These are phyloP conservation scores for Candida montana DNA, from an alignment of 805 yeast genomes.

Conservation along the genomic window DNA sequence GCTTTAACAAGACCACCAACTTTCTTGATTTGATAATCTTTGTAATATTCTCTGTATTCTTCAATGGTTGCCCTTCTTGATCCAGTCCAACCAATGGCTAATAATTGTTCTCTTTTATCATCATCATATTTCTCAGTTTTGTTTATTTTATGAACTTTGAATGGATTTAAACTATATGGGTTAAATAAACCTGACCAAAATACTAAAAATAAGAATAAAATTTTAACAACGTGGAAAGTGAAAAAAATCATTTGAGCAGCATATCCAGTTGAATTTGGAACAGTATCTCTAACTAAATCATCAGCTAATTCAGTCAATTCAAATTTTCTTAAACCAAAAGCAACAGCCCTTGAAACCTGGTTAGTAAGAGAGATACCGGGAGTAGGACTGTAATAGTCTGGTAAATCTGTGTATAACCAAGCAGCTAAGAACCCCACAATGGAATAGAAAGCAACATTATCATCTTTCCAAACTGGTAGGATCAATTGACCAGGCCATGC, in stretches of 20 bases:
- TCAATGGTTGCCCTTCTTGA: slow-evolving; percentile 65
- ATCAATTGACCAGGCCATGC: slow-evolving; percentile 90
- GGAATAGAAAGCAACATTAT: slow-evolving; percentile 37
- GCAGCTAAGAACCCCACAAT: slow-evolving; percentile 33
- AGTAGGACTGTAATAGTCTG: slow-evolving; percentile 83
- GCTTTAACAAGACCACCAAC: slow-evolving; percentile 78
- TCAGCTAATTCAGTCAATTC: slow-evolving; percentile 40
- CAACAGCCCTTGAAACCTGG: slow-evolving; percentile 35
- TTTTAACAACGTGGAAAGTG: slow-evolving; percentile 62
- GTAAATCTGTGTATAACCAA: slow-evolving; percentile 94
- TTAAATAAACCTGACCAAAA: slow-evolving; percentile 72
- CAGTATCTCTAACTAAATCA: slow-evolving; percentile 45
- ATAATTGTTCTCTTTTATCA: slow-evolving; percentile 37
- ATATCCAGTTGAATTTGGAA: slow-evolving; percentile 31
- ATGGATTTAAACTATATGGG: slow-evolving; percentile 54
- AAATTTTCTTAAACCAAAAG: slow-evolving; percentile 28
- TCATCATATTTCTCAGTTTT: slow-evolving; percentile 30
- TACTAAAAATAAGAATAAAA: slow-evolving; percentile 46
- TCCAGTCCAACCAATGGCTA: slow-evolving; percentile 91
- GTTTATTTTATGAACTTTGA: slow-evolving; percentile 26
- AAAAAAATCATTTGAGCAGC: slow-evolving; percentile 66
- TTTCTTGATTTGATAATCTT: slow-evolving; percentile 55
- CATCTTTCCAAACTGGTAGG: slow-evolving; percentile 61
- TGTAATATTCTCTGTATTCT: slow-evolving; percentile 65
- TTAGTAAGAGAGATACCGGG: slow-evolving; percentile 84